Base-by-base conservation (phyloP, 768 basidiomycete species). In the Amanita phalloides region DNA sequence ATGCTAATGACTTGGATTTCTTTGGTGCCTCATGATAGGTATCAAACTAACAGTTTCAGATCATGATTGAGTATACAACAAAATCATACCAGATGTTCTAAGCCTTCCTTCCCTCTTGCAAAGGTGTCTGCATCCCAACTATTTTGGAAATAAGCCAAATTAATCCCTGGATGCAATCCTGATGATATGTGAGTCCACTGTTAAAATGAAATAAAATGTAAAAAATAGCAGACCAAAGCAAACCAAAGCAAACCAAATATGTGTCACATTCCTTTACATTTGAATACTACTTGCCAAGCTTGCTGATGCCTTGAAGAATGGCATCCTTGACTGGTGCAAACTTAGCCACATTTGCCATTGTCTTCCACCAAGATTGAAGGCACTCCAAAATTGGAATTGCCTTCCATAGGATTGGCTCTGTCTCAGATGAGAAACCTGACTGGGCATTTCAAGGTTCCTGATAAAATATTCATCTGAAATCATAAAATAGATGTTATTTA, bases 201-300 rank as follows among this genome's bases (percentile, higher is more conserved):
- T 35, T 6, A n/a, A n/a, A n/a, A n/a, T n/a, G 9, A 46, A 46
- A 4, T 37, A 30, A 41, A 53, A 30, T 13, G 20, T 53, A 50
- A 53, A 28, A 54, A 8, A 45, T 33, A 21, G 36, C 53, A n/a
- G 41, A 64, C 65, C 58, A 37, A 65, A 49, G 43, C 56, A 58
- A 11, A 60, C 58, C 53, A 63, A 63, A n/a, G n/a, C n/a, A n/a
- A n/a, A n/a, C n/a, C n/a, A n/a, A n/a, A 45, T 62, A 63, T 2
- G 55, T 51, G 53, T 64, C 56, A 36, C 49, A 56, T 8, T 63
- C 42, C 13, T 62, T 56, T 5, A 59, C 53, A 13, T 55, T 49
- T 3, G 33, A 28, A 39, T 64, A 65, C 62, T 61, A 67, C 43
- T 67, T 67, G 6, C 55, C 37, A 10, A 66, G 49, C 25, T 61